Base-by-base conservation (phyloP, 441 rosid species). In the Pelargonium myrrhifolium region DNA sequence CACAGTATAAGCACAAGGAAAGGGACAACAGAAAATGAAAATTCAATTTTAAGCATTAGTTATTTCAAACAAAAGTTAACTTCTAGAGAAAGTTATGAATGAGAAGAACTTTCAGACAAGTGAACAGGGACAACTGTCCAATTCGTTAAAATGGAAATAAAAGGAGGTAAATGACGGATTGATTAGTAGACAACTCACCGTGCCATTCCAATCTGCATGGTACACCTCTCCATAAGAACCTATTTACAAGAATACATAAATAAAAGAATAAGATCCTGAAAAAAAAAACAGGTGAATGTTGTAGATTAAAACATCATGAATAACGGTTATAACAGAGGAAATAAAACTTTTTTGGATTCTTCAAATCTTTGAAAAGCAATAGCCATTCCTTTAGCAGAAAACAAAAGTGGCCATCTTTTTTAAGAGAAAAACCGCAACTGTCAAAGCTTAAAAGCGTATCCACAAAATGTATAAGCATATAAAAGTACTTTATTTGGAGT, bases 191-290 rank as follows among this genome's bases (percentile, higher is more conserved):
- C 71, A 79, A 81, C 96, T 82, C 77, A 95, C 99, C 83, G 90
- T 95, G 88, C 96, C 97, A 81, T 92, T 85, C 97, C 96, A 87
- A 73, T 95, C 99, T 73, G 99, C 99, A 75, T 78, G 84, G 77
- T 90, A 95, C 74, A 95, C 99, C 85, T 95, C 99, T 68, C 99
- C 99, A 76, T 95, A 95, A 65, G 99, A 95, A 67, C 99, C 99
- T 95, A 75, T 53, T 65, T 75, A 78, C 69, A 79, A 73, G 66
- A 74, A 76, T 74, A 71, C 9, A 20, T 42, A 67, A 28, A 22
- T 15, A 8, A 20, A 62, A 68, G 68, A 40, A 40, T 65, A 64
- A 59, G 9, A 62, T 69, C 39, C n/a, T 74, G 65, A 69, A 37
- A 21, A 62, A 53, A 5, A 31, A 31, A 53, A 9, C 53, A 6